Conservation (phyloP, 2,329 filamentous ascomycete genomes). For the Talaromyces sp. region DNA sequence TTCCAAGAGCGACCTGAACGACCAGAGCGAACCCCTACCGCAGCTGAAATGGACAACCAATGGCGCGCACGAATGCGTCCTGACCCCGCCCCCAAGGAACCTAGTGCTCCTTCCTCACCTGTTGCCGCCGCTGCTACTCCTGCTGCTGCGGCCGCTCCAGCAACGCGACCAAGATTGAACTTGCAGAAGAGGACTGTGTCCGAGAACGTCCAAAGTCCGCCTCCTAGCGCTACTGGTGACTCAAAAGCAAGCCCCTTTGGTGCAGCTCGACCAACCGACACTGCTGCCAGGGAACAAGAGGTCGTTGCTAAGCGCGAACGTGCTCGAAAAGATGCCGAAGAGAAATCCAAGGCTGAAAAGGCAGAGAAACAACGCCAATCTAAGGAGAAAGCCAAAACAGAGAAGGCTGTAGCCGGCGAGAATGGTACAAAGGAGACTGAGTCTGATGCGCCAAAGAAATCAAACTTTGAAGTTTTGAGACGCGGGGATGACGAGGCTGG, state of each 20-base stretch:
- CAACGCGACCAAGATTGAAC: slow-evolving; percentile 75
- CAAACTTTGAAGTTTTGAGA: slow-evolving; percentile 56
- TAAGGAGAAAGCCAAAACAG: slow-evolving; percentile 37
- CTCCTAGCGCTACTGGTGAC: slow-evolving; percentile 50
- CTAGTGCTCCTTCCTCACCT: slow-evolving; percentile 71
- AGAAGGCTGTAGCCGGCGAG: slow-evolving; percentile 34
- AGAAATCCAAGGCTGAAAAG: slow-evolving; percentile 74
- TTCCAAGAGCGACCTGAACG: slow-evolving; percentile 41
- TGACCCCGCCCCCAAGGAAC: slow-evolving; percentile 64
- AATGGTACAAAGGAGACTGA: slow-evolving; percentile 42
- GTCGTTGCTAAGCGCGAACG: slow-evolving; percentile 84
- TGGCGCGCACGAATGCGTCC: slow-evolving; percentile 91
- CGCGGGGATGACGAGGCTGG: slow-evolving; percentile 48
- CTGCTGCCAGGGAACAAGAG: slow-evolving; percentile 79
- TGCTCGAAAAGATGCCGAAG: slow-evolving; percentile 83
- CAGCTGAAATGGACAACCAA: slow-evolving; percentile 87
- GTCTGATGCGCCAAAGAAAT: slow-evolving; percentile 40
- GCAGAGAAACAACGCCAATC: slow-evolving; percentile 60
- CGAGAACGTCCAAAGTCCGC: slow-evolving; percentile 57
- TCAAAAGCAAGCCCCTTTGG: slow-evolving; percentile 90
- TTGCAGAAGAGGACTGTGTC: slow-evolving; percentile 88
- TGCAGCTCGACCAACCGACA: slow-evolving; percentile 90
- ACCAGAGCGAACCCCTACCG: slow-evolving; percentile 68
- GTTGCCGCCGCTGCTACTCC: slow-evolving; percentile 54
- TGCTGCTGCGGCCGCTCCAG: slow-evolving; percentile 53